Evolutionary conservation across 1,284 basidiomycete species (phyloP).

Genomic region (Trametes sp.): DNA sequence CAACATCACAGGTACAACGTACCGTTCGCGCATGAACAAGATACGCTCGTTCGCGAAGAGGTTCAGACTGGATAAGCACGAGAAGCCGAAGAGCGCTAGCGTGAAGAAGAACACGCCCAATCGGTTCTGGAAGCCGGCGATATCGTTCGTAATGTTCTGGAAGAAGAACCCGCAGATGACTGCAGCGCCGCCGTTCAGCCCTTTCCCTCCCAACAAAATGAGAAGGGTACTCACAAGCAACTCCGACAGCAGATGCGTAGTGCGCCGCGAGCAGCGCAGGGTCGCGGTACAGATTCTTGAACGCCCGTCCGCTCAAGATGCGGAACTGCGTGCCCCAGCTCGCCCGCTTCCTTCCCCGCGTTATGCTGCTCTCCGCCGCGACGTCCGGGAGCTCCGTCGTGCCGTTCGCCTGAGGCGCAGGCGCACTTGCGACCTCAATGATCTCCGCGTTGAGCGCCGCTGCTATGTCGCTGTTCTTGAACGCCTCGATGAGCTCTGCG

Average conservation of each 20-base stretch:
- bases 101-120: slow-evolving; percentile 96
- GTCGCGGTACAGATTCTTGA: slow-evolving; percentile 97
- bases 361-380: slow-evolving; percentile 66
- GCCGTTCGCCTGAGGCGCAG: slow-evolving; percentile 39
- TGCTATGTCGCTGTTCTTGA: slow-evolving; percentile 73
- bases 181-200: slow-evolving; percentile 37
- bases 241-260: slow-evolving; percentile 84
- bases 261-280: slow-evolving; percentile 92
- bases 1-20: slow-evolving; percentile 30
- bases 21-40: slow-evolving; percentile 96
- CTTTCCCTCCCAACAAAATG: neutral
- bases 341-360: slow-evolving; percentile 86
- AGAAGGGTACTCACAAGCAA: slow-evolving; percentile 72
- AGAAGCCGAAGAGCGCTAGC: slow-evolving; percentile 94
- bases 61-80: slow-evolving; percentile 90
- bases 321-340: slow-evolving; percentile 90
- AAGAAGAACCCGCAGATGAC: slow-evolving; percentile 87
- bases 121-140: slow-evolving; percentile 93
- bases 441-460: slow-evolving; percentile 72
- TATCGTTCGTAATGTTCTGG: slow-evolving; percentile 85
- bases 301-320: slow-evolving; percentile 94
- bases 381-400: slow-evolving; percentile 66
- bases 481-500: slow-evolving; percentile 77
- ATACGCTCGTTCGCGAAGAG: slow-evolving; percentile 95
- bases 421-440: slow-evolving; percentile 42